Evolutionary conservation across 169 alveolate species (phyloP), one percentile per base, ranked within the genome.

Genomic region (Eimeria mitis): DNA sequence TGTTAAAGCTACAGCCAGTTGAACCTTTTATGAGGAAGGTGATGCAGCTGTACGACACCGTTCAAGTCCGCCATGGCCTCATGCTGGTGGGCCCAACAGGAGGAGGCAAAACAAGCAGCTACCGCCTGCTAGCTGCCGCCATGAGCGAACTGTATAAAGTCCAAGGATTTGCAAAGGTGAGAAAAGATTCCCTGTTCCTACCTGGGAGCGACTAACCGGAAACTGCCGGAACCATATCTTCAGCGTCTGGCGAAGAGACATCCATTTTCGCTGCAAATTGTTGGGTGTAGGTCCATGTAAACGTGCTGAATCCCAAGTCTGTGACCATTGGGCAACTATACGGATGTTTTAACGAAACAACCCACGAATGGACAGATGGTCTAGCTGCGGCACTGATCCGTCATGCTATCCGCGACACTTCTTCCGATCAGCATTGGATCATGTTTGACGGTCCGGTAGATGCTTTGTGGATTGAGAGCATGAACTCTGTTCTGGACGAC

Each of bases 51-150:
- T 98, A 98, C 96, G 99, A 99, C 95, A 99, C 99, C 23, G 98
- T 98, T 56, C 98, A 98, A 91, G 99, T 99, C 7, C 98, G 99
- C 94, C 99, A 99, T 97, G 99, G 99, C 47, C 97, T 99, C 84
- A 98, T 99, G 99, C 97, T 98, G 21, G 99, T 99, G 11, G 99
- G 99, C 23, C 99, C 99, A 1, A 98, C 99, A 19, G 99, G 99
- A 25, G 99, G 99, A 59, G 99, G 99, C 75, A 99, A 99, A 97
- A 98, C 99, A 23, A 95, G 97, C 65, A 98, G 98, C 95, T 98
- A 98, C 96, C 96, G 98, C 49, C 97, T 98, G 47, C 95, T 98
- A 73, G 95, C 98, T 70, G 96, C 97, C 47, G 97, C 98, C 23
- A 91, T 98, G 91, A 97, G 98, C 19, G 98, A 97, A 19, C 71